These are phyloP conservation scores for Tilletia horrida DNA, from an alignment of 1,284 basidiomycete genomes.

Conservation along the genomic window DNA sequence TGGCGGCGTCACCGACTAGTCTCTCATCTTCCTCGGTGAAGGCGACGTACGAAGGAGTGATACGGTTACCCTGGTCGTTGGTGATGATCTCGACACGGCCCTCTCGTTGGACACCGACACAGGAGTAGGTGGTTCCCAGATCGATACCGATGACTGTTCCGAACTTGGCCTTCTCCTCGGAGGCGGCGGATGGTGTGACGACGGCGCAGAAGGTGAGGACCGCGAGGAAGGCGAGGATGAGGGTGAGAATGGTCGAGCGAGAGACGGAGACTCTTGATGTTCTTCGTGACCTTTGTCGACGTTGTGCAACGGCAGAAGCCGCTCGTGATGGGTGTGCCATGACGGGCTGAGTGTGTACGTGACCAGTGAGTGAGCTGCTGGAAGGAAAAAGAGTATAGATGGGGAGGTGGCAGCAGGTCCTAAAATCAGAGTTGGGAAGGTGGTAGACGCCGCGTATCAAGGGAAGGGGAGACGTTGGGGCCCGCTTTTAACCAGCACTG, in stretches of 20 bases:
- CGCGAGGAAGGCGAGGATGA: conserved; percentile 17
- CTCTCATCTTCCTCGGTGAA: conserved; percentile 72
- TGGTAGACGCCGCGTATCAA: background rate
- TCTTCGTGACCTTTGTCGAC: conserved; percentile 1
- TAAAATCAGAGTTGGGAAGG: background rate
- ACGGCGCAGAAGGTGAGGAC: conserved; percentile 11
- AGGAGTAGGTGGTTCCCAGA: conserved; percentile 62
- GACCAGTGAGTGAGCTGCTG: background rate
- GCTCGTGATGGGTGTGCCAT: conserved; percentile 13
- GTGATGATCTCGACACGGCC: conserved; percentile 55
- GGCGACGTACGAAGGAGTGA: conserved; percentile 55
- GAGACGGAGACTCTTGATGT: background rate
- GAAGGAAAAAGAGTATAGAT: background rate
- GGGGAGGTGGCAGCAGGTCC: background rate
- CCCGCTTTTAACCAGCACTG: background rate
- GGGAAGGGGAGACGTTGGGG: background rate
- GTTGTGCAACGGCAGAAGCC: conserved; percentile 6
- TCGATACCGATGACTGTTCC: conserved; percentile 84
- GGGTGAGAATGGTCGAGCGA: conserved; percentile 13
- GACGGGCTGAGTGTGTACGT: background rate
- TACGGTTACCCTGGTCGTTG: conserved; percentile 59
- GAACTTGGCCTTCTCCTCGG: conserved; percentile 59
- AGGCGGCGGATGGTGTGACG: conserved; percentile 33
- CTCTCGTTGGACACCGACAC: conserved; percentile 75
- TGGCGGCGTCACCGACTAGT: conserved; percentile 66